phyloP scores from a whole-genome alignment of 495 filamentous ascomycete species.

The Penicillium silybi region DNA sequence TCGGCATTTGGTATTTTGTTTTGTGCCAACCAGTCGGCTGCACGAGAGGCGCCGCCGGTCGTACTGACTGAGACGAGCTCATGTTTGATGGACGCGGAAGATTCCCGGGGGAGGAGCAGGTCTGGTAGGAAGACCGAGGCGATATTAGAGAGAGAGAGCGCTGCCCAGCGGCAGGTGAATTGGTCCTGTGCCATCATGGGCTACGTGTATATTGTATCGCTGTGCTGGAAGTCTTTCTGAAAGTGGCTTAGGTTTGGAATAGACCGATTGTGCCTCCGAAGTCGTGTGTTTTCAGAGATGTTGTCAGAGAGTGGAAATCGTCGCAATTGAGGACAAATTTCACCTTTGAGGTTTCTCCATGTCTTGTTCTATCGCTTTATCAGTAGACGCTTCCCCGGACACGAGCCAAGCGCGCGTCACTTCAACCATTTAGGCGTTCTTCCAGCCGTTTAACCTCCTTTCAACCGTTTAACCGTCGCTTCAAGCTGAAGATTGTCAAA shows the following conservation, averaged over 20 bases:
- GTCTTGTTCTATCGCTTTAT: neutral
- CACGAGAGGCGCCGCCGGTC: neutral
- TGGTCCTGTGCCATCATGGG: slow-evolving; percentile 2
- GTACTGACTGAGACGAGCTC: slow-evolving; percentile 5
- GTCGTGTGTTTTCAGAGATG: neutral
- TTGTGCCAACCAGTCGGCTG: neutral
- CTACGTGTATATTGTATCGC: neutral
- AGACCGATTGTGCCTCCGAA: neutral
- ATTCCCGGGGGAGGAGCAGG: slow-evolving; percentile 1
- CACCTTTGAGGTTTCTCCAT: neutral
- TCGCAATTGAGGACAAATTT: neutral
- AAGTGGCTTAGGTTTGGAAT: neutral
- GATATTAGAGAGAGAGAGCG: slow-evolving; percentile 4
- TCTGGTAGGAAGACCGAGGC: slow-evolving; percentile 3
- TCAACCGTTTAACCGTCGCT: too few species aligned
- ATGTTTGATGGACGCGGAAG: slow-evolving; percentile 3
- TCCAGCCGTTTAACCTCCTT: neutral
- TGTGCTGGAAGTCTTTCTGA: neutral
- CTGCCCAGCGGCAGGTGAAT: slow-evolving; percentile 9
- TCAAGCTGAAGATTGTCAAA: slow-evolving; percentile 1
- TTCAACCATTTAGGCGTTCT: neutral
- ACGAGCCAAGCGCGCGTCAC: neutral
- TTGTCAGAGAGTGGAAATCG: neutral
- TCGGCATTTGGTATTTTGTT: slow-evolving; percentile 3
- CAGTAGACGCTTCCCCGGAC: neutral